phyloP scores from a whole-genome alignment of 495 filamentous ascomycete species.

The Evernia prunastri region DNA sequence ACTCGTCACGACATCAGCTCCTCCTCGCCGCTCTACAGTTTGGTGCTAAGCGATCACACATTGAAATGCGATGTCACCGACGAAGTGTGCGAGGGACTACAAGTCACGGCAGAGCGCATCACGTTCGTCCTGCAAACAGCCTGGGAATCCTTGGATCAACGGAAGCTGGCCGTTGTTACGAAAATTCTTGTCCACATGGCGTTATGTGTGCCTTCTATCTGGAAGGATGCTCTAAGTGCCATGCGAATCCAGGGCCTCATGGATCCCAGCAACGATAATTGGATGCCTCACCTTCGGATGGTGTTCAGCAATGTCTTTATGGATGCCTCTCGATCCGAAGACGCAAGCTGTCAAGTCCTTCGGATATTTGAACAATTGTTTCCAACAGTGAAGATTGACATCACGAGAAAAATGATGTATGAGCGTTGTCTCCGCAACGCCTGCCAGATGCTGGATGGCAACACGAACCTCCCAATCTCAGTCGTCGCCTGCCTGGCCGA shows the following conservation, averaged over 20 bases:
- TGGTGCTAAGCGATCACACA: constrained; percentile 5
- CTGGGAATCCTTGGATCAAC: neutral
- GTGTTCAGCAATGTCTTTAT: constrained; percentile 6
- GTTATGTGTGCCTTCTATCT: constrained; percentile 3
- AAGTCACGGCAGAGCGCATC: constrained; percentile 7
- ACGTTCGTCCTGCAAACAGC: neutral
- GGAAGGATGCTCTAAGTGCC: constrained; percentile 1
- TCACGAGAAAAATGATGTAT: neutral
- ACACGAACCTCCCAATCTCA: constrained; percentile 6
- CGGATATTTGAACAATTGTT: neutral
- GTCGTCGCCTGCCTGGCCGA: constrained; percentile 11
- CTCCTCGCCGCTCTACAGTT: constrained; percentile 4
- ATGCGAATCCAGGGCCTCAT: constrained; percentile 16
- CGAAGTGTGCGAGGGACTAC: neutral
- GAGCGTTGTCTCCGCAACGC: constrained; percentile 1
- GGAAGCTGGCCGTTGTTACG: constrained; percentile 1
- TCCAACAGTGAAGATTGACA: constrained; percentile 5
- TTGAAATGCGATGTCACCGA: neutral
- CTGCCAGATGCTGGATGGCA: neutral
- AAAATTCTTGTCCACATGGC: constrained; percentile 6
- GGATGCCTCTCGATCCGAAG: constrained; percentile 7
- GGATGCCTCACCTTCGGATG: constrained; percentile 12
- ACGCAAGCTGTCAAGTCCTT: constrained; percentile 7
- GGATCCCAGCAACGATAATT: constrained; percentile 8
- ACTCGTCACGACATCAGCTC: neutral